phyloP scores from a whole-genome alignment of 768 basidiomycete genomes.

The Kwoniella botswanensis region DNA sequence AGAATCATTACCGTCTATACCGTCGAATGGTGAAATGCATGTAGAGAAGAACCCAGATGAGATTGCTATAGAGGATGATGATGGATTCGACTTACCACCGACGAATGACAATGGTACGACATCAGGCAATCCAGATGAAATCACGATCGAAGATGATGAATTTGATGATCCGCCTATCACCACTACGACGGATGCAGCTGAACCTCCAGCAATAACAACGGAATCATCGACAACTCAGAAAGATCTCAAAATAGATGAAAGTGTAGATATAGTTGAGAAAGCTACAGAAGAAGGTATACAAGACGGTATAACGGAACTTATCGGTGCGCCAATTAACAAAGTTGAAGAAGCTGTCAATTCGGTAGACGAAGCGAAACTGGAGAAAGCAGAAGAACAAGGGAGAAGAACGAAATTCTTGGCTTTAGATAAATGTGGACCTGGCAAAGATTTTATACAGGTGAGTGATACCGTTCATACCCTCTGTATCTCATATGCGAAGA shows the following conservation, averaged over 20 bases:
- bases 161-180: constrained; percentile 22
- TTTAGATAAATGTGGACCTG: constrained; percentile 81
- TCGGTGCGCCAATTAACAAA: constrained; percentile 30
- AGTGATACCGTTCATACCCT: constrained; percentile 6
- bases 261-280: constrained; percentile 53
- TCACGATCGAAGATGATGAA: constrained; percentile 41
- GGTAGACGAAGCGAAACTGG: constrained; percentile 28
- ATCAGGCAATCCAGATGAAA: constrained; percentile 51
- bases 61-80: constrained; percentile 45
- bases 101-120: neutral
- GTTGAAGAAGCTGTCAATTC: constrained; percentile 48
- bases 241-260: constrained; percentile 39
- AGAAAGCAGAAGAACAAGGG: constrained; percentile 4
- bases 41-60: constrained; percentile 54
- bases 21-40: neutral
- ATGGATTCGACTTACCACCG: constrained; percentile 7
- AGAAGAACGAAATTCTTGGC: constrained; percentile 78
- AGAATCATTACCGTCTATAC: constrained; percentile 8
- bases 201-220: no score
- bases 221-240: neutral
- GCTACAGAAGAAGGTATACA: constrained; percentile 33
- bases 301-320: constrained; percentile 32
- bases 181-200: neutral
- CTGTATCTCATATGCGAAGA: no score
- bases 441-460: constrained; percentile 81